Base-by-base conservation (phyloP, 2,329 filamentous ascomycete genomes). In the Aspergillus persii region DNA sequence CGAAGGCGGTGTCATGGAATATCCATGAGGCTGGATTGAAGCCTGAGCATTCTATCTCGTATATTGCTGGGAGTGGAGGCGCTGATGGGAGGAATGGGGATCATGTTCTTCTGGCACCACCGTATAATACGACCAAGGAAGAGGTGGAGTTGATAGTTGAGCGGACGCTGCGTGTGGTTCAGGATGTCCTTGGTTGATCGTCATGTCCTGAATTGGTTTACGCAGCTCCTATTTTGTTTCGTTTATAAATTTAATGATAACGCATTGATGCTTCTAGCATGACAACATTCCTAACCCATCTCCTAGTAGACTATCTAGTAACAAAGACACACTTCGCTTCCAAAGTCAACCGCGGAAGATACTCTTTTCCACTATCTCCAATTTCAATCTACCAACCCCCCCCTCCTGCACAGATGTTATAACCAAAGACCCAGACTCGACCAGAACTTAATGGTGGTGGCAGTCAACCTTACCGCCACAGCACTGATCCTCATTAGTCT, bases 51-150 rank as follows among this genome's bases (percentile, higher is more conserved):
- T 76, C 75, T 46, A 80, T 86, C 57, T 79, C 77, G 2, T 61
- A 85, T 3, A 84, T 85, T 61, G 81, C 81, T 2, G 83, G 83
- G 1, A 76, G 69, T 12, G 83, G 83, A 3, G 79, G 79, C 2
- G 77, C 74, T 2, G 80, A 85, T 66, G 84, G 84, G 8, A 69
- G 67, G 11, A 70, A 71, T 30, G 84, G 83, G 3, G 84, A 86
- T 66, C 81, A 84, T 66, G 75, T 84, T 52, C 72, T 85, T 30
- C 64, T 86, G 46, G 79, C 81, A 0, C 84, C 84, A 2, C 76
- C 83, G 2, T 86, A 81, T 69, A 84, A 79, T 56, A 74, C 81
- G 47, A 82, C 77, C 0, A 69, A 75, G 8, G 74, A 69, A 3
- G 81, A 85, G 8, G 70, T 86, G 30, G 74, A 79, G 11, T 60